phyloP scores from a whole-genome alignment of 1,139 yeast genomes.

The Geotrichum fermentans region DNA sequence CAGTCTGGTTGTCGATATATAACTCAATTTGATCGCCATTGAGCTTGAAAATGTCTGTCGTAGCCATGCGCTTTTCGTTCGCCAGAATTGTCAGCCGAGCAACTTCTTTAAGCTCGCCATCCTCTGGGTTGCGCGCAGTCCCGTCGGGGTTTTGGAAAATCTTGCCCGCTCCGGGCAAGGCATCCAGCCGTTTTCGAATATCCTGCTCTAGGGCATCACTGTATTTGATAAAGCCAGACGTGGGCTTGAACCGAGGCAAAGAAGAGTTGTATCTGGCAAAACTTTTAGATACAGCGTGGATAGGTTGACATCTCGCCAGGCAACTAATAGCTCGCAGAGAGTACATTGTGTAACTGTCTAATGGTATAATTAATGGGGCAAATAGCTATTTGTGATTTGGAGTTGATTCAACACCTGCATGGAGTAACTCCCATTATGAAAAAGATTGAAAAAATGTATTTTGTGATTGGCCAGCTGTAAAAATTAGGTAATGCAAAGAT shows the following conservation, averaged over 20 bases:
- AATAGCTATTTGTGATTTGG: too few relatives aligned
- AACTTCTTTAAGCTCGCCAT: constrained; percentile 65
- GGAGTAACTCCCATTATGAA: too few relatives aligned
- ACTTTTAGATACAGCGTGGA: constrained; percentile 2
- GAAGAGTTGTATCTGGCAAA: constrained; percentile 18
- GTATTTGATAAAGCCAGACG: constrained; percentile 21
- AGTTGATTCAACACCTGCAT: too few relatives aligned
- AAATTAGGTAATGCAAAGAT: too few relatives aligned
- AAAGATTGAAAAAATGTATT: too few relatives aligned
- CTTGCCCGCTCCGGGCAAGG: constrained; percentile 34
- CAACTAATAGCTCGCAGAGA: constrained; percentile 20
- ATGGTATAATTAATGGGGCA: too few relatives aligned
- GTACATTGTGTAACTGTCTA: constrained; percentile 13
- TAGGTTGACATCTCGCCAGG: constrained; percentile 14
- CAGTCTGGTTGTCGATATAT: constrained; percentile 59
- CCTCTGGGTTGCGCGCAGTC: constrained; percentile 64
- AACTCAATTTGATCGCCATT: constrained; percentile 56
- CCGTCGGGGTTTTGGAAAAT: constrained; percentile 76
- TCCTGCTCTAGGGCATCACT: constrained; percentile 33
- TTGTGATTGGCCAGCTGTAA: too few relatives aligned
- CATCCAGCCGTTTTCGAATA: constrained; percentile 31
- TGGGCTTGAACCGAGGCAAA: constrained; percentile 17
- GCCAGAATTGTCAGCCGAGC: constrained; percentile 67
- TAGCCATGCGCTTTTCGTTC: constrained; percentile 54
- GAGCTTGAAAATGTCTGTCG: constrained; percentile 55